These are phyloP conservation scores for Viola odorata DNA, from an alignment of 345 rosid genomes.

Conservation along the genomic window DNA sequence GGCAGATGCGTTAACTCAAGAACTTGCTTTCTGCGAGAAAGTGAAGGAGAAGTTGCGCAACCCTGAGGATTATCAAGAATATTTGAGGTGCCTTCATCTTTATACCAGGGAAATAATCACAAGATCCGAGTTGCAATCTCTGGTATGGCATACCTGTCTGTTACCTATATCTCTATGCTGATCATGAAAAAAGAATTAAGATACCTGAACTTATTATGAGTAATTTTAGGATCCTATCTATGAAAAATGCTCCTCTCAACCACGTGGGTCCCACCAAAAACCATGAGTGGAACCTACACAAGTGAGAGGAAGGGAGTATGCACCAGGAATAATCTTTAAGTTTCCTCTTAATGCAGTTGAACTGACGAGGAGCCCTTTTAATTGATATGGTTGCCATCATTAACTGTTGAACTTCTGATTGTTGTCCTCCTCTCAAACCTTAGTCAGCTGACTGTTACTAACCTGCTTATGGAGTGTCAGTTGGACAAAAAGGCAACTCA, in stretches of 20 bases:
- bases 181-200: no score
- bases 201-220: no score
- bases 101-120: conserved; percentile 77
- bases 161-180: no score
- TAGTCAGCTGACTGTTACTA: neutral
- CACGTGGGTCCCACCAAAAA: no score
- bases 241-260: no score
- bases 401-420: neutral
- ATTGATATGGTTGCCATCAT: neutral
- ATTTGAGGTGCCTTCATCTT: conserved; percentile 78
- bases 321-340: no score
- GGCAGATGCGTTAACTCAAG: conserved; percentile 64
- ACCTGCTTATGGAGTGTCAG: no score
- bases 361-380: neutral
- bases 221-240: no score
- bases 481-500: conserved; percentile 9
- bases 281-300: no score
- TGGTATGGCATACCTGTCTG: conserved; percentile 47
- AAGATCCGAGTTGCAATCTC: conserved; percentile 63
- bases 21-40: conserved; percentile 72
- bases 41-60: conserved; percentile 68
- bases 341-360: neutral
- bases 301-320: no score
- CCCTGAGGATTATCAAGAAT: conserved; percentile 68
- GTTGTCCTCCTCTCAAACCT: neutral